Base-by-base conservation (phyloP, 768 basidiomycete species). In the Jaapia argillacea region DNA sequence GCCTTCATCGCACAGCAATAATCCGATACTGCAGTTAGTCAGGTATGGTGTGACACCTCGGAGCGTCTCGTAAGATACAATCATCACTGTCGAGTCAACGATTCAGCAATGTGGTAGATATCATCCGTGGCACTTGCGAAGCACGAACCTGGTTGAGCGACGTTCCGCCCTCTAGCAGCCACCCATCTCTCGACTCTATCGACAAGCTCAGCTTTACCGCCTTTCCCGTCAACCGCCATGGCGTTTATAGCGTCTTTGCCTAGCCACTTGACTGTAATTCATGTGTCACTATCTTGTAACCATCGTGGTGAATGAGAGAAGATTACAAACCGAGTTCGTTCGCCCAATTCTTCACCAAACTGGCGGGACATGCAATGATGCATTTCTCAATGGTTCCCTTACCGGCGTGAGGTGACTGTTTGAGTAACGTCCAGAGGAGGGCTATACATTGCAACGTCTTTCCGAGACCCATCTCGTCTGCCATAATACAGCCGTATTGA, bases 391-490 rank as follows among this genome's bases (percentile, higher is more conserved):
- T 92, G 0, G 87, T 81, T 2, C 82, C 72, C 61, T 84, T 96
- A 23, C 84, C 79, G 0, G 92, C 68, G 41, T 81, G 78, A 0
- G 96, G 91, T 0, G 96, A 97, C 56, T 99, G 96, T 61, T 91
- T 96, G 40, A 98, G 65, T 10, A 98, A 62, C 0, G 94, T 97
- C 91, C 93, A 98, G 45, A 99, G 63, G 16, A 99, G 74, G 2
- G 94, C 74, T 48, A 99, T 97, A 58, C 96, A 98, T 58, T 99
- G 96, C 13, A 99, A 71, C 13, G 93, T 94, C 62, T 96, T 93
- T 14, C 90, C 94, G 12, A 98, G 77, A 54, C 94, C 94, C 94
- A 99, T 99, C 63, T 94, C 94, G 56, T 99, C 94, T 1, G 94
- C 94, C 94, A 99, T 97, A 60, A 99, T 99, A 56, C 94, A 98